A percentile compares a stretch with the other conserved stretches of the same genome.
Conservation (phyloP, 257 asterid genomes). For the Eustoma russellianum region DNA sequence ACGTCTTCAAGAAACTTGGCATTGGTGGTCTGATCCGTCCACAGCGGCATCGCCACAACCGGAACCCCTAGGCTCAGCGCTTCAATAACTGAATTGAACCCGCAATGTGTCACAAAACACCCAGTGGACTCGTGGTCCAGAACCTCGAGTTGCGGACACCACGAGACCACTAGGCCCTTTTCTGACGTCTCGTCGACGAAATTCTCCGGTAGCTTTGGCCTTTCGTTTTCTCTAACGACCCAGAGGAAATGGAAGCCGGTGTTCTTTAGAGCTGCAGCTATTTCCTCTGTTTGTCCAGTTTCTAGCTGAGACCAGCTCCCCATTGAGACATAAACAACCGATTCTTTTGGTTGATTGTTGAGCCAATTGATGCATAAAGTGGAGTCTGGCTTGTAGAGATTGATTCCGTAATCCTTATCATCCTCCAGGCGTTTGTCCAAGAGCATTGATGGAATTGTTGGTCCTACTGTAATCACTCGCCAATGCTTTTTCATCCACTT, state of each 20-base stretch:
- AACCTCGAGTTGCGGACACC: constrained; percentile 66
- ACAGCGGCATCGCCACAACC: constrained; percentile 58
- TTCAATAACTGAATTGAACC: constrained; percentile 62
- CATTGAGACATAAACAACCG: constrained; percentile 54
- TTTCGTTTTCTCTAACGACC: constrained; percentile 53
- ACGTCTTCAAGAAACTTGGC: constrained; percentile 55
- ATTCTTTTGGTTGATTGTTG: constrained; percentile 26
- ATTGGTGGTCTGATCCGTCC: constrained; percentile 62
- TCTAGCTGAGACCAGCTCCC: constrained; percentile 62
- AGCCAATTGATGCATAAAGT: constrained; percentile 51
- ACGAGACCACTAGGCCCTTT: constrained; percentile 45
- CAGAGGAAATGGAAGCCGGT: constrained; percentile 36
- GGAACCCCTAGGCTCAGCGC: constrained; percentile 53
- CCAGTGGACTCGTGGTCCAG: constrained; percentile 45
- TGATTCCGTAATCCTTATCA: constrained; percentile 1
- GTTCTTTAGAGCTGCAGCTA: constrained; percentile 28
- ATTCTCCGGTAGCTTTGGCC: constrained; percentile 27
- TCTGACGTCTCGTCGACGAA: constrained; percentile 20
- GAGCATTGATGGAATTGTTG: constrained; percentile 12
- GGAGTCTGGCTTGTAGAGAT: constrained; percentile 33
- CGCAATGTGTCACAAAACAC: constrained; percentile 62
- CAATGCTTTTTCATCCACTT: constrained; percentile 11
- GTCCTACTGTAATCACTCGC: constrained; percentile 14
- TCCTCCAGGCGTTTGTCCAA: constrained; percentile 4
- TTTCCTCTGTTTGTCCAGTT: constrained; percentile 46